Evolutionary conservation across 1,284 basidiomycete genomes (phyloP).

Genomic region (Sutorius eximius): DNA sequence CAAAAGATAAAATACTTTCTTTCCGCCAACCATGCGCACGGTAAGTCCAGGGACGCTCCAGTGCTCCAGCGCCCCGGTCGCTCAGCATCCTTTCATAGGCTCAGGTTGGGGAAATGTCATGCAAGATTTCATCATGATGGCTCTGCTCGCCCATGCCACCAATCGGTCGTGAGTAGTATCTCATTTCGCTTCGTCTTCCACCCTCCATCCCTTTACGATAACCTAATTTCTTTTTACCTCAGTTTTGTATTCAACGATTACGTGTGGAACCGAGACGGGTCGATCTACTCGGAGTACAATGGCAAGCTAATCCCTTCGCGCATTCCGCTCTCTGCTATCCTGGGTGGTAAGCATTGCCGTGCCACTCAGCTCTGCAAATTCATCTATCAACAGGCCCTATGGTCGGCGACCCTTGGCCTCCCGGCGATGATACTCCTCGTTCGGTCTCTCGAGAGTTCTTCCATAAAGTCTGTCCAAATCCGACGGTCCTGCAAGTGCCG

Average conservation of each 20-base stretch:
- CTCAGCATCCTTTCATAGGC: conserved; percentile 19
- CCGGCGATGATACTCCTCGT: conserved; percentile 34
- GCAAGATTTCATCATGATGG: conserved; percentile 41
- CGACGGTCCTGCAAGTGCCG: conserved; percentile 30
- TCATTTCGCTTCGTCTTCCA: neutral
- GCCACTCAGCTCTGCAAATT: neutral
- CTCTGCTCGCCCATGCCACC: conserved; percentile 33
- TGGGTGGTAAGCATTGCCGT: conserved; percentile 24
- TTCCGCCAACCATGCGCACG: conserved; percentile 30
- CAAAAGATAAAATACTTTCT: conserved; percentile 30
- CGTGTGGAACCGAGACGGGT: conserved; percentile 33
- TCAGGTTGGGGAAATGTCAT: conserved; percentile 45
- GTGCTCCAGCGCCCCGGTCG: neutral
- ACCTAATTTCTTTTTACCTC: conserved; percentile 3
- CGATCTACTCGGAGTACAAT: conserved; percentile 34
- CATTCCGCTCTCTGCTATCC: conserved; percentile 37
- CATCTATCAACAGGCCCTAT: conserved; percentile 35
- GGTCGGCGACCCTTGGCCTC: conserved; percentile 39
- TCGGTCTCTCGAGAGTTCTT: conserved; percentile 39
- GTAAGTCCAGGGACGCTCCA: conserved; percentile 12
- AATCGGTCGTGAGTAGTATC: conserved; percentile 38
- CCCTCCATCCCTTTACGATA: neutral
- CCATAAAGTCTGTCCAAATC: conserved; percentile 39
- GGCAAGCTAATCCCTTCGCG: conserved; percentile 37
- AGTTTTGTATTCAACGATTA: conserved; percentile 44